Base-by-base conservation (phyloP, 352 stramenopile species). In the Globisporangium polare region DNA sequence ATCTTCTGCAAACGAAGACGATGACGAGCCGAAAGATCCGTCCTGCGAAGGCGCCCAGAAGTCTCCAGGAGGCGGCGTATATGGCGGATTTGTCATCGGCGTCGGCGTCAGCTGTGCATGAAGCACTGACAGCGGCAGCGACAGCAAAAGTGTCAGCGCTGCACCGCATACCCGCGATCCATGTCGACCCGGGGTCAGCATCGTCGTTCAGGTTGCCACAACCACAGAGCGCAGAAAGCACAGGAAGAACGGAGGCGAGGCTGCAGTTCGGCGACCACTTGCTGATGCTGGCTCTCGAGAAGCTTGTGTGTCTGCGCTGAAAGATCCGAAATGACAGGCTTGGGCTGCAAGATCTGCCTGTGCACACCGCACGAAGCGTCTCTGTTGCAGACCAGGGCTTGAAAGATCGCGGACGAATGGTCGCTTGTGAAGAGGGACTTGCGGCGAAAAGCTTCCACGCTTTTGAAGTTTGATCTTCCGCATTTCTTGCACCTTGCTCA, bases 301-400 rank as follows among this genome's bases (percentile, higher is more conserved):
- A 2, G 43, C 43, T 50, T 50, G 43, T 29, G 42, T 8, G 43
- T 50, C 43, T 50, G 18, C 43, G 41, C 20, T 3, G 43, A 27
- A 50, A 50, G 43, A 29, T 50, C 43, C n/a, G 43, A 50, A 50
- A 50, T 50, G 43, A 50, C 24, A 50, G 43, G 6, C 43, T 5
- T 17, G 42, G 17, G 42, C 17, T 2, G 17, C 18, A 49, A 49
- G n/a, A 49, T 49, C 42, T 20, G 42, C n/a, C 4, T 37, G n/a
- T n/a, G 13, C 39, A 45, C 15, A 45, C 39, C 20, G 39, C 20
- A 18, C 39, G 42, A 49, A 49, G 42, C 20, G 42, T 49, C 42
- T 49, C 42, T 49, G 8, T 49, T 49, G 42, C n/a, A 26, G 17
- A 49, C 17, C 20, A 4, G 8, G 5, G 6, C 43, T 50, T 10